Evolutionary conservation across 2,329 filamentous ascomycete species (phyloP), one percentile per base, ranked within the genome.

Genomic region (Fusarium sp.): DNA sequence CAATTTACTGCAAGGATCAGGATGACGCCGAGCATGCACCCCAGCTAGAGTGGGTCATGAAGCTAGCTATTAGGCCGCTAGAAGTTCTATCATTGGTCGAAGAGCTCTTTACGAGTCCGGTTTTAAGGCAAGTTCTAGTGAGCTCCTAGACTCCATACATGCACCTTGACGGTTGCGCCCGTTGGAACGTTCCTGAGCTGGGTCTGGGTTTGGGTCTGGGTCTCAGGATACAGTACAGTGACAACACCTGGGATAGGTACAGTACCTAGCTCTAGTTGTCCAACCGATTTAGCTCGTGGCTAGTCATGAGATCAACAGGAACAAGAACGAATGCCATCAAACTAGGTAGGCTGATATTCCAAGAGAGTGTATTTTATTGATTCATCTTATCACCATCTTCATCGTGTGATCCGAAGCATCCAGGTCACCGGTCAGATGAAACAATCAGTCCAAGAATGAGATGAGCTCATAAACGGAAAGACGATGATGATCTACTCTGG

Each of bases 381-480:
- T 18, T 10, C 25, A 20, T 25, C 21, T 50, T 23, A 13, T 25
- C 25, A 18, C 21, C 20, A n/a, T 34, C 40, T 28, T 58, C 40
- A 57, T 49, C 45, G 40, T 45, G 66, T 28, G 51, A 66, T 43
- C 23, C 48, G 66, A 48, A 69, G 55, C 46, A n/a, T 40, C 42
- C 25, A 60, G 46, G 27, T 71, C 53, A 11, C 65, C 20, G 21
- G 82, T 68, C 82, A 82, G 85, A 16, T 85, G 79, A 63, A 83
- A 86, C 27, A 85, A 43, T 13, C 41, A 43, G 80, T 76, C 3
- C 77, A 79, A 0, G 69, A 85, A 85, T 2, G 77, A 78, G 57
- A 84, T 85, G 37, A 84, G 72, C 69, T 85, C 81, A 16, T 34
- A 16, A 34, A 34, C 10, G 18, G 34, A 37, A 37, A n/a, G 18